These are phyloP conservation scores for Trichoderma erinaceum DNA, from an alignment of 495 filamentous ascomycete genomes.

Conservation along the genomic window DNA sequence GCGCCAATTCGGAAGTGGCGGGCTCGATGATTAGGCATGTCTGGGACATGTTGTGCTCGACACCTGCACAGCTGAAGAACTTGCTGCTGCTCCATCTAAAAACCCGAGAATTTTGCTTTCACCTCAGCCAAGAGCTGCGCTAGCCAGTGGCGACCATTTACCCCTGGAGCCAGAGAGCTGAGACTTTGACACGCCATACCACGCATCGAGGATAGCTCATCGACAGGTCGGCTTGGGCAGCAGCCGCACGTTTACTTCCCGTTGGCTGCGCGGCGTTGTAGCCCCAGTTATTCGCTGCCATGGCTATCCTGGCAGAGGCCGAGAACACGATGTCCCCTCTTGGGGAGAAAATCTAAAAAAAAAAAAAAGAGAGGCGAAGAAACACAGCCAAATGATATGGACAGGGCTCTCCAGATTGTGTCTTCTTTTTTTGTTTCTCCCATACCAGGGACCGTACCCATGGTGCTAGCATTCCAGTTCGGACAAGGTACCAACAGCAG, in stretches of 20 bases:
- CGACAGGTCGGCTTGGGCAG: not conserved
- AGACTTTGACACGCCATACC: constrained; percentile 6
- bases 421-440: too few species aligned
- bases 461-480: not conserved
- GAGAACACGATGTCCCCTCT: not conserved
- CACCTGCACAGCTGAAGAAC: not conserved
- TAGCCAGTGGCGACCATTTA: constrained; percentile 12
- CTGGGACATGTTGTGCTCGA: not conserved
- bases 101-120: not conserved
- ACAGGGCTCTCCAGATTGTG: constrained; percentile 3
- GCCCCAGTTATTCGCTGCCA: constrained; percentile 1
- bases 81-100: not conserved
- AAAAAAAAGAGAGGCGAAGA: not conserved
- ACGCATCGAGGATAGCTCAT: constrained; percentile 1
- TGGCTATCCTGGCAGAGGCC: constrained; percentile 5
- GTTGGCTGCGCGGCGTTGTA: constrained; percentile 6
- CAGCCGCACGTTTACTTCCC: constrained; percentile 4
- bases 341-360: not conserved
- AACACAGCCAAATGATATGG: not conserved
- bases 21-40: not conserved
- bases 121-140: not conserved
- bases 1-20: constrained; percentile 6
- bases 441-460: not conserved
- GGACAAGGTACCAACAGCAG: not conserved
- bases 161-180: not conserved